Evolutionary conservation across 139 green algal genomes (phyloP), one percentile per base, ranked within the genome.

Genomic region (Raphidocelis subcapitata): DNA sequence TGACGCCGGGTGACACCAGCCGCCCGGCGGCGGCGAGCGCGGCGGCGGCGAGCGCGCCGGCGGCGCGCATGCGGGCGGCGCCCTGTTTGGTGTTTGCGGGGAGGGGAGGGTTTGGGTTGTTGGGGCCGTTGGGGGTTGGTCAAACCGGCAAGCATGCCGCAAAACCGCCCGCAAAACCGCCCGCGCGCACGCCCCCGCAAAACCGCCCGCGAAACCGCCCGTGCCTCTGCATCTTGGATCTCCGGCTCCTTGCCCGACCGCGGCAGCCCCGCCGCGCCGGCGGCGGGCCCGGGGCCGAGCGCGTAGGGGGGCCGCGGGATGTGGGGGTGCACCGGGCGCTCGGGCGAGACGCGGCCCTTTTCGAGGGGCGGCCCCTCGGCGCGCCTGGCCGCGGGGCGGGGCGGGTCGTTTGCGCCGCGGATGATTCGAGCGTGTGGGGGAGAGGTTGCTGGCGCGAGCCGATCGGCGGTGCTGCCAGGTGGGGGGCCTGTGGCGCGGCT

Each of bases 1-100:
- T 98, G 0, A 98, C 82, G 20, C 96, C 96, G 0, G 91, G 85
- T 66, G 83, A 74, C 2, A 91, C 87, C 10, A 96, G 77, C 0
- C 71, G 87, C 37, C 90, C 92, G 16, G 92, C 94, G 59, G 86
- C 79, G 26, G 88, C 64, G n/a, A 95, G 72, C 24, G 97, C 92
- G 49, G 85, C 23, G 1, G 93, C 94, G 15, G 95, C 95, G 37
- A 98, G 85, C 37, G 82, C 87, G 35, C 95, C 85, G 0, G 88
- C 79, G n/a, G 85, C 93, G 5, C 91, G 78, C 95, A 99, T 98
- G 36, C 56, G 23, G 56, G 24, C 56, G 31, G 56, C 3, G 56
- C 10, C 56, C 23, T 61, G 52, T 23, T 26, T 61, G 52, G n/a
- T 35, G 57, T 3, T 64, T 5, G 28, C 5, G 47, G 12, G 5